These are phyloP conservation scores for Podaxis sp. DNA, from an alignment of 768 basidiomycete genomes.

Conservation along the genomic window DNA sequence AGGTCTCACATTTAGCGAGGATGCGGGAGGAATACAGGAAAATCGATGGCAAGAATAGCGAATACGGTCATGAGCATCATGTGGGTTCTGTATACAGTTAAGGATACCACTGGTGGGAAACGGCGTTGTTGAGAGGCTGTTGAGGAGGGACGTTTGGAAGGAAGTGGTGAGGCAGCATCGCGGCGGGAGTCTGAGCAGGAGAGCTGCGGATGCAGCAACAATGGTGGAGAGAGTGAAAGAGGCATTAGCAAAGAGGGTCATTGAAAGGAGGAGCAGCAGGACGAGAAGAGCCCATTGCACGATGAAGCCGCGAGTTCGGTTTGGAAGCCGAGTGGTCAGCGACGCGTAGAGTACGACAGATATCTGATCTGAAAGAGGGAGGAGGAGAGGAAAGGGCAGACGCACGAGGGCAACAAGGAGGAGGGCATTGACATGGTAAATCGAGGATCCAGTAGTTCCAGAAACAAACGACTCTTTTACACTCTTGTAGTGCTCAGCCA, in stretches of 20 bases:
- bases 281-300: constrained; percentile 67
- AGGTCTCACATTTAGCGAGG: constrained; percentile 92
- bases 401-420: constrained; percentile 42
- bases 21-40: constrained; percentile 85
- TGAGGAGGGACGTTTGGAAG: constrained; percentile 37
- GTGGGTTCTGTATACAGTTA: constrained; percentile 88
- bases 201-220: constrained; percentile 44
- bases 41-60: constrained; percentile 94
- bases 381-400: background rate
- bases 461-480: constrained; percentile 85
- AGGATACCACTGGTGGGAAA: constrained; percentile 64
- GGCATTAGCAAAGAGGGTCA: constrained; percentile 70
- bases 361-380: constrained; percentile 40
- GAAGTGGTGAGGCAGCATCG: constrained; percentile 49
- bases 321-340: constrained; percentile 48
- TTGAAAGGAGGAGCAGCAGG: constrained; percentile 75
- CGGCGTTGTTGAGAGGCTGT: constrained; percentile 20
- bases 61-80: constrained; percentile 94
- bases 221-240: constrained; percentile 53
- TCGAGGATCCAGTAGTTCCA: constrained; percentile 66
- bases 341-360: constrained; percentile 73
- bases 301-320: constrained; percentile 37
- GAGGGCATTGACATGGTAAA: constrained; percentile 67
- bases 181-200: constrained; percentile 49
- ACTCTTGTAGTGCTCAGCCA: constrained; percentile 54